Conservation (phyloP, 108 stramenopile genomes). For the Asterionellopsis glacialis region DNA sequence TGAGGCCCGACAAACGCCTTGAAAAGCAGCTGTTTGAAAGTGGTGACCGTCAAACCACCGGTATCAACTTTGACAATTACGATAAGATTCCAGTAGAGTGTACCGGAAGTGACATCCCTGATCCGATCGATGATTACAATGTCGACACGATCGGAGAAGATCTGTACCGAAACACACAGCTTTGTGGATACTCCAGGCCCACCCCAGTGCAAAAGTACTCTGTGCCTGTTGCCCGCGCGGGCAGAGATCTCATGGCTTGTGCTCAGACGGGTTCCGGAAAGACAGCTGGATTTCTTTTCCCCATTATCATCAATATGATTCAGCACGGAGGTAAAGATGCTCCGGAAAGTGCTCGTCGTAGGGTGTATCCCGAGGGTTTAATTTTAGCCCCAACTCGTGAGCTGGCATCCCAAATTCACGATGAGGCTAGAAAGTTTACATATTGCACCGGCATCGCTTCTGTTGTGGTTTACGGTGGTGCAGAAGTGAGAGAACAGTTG, state of each 20-base stretch:
- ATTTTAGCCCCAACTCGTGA: conserved; percentile 97
- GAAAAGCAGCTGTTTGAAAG: conserved; percentile 70
- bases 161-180: conserved; percentile 84
- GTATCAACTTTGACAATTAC: conserved; percentile 99
- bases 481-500: conserved; percentile 90
- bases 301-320: conserved; percentile 92
- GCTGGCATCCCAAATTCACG: conserved; percentile 96
- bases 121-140: conserved; percentile 86
- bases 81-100: conserved; percentile 98
- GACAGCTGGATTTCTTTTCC: conserved; percentile 97
- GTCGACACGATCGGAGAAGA: conserved; percentile 87
- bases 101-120: conserved; percentile 79
- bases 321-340: conserved; percentile 69
- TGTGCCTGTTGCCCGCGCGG: conserved; percentile 87
- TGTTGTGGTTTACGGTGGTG: conserved; percentile 96
- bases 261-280: conserved; percentile 96
- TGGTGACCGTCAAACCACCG: conserved; percentile 87
- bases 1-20: conserved; percentile 66
- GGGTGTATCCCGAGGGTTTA: conserved; percentile 79
- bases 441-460: conserved; percentile 94
- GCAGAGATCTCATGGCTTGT: conserved; percentile 96
- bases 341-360: conserved; percentile 40
- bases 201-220: conserved; percentile 99
- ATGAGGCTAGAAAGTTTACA: conserved; percentile 93
- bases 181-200: conserved; percentile 91